Conservation (phyloP, 768 basidiomycete species). For the Dictyophora rubrovolvata region DNA sequence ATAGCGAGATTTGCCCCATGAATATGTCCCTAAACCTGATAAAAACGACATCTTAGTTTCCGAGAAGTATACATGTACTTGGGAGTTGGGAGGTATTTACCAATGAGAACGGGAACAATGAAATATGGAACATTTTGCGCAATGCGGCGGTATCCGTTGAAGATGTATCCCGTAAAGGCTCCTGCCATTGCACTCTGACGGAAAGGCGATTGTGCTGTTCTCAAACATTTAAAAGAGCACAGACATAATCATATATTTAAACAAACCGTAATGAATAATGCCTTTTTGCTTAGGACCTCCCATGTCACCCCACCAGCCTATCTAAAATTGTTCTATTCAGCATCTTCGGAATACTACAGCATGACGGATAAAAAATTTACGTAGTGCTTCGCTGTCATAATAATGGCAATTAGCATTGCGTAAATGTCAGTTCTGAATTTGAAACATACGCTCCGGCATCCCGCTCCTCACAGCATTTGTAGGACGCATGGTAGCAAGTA, state of each 20-base stretch:
- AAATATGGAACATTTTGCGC: conserved; percentile 70
- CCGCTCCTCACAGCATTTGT: conserved; percentile 51
- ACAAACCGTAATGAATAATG: conserved; percentile 73
- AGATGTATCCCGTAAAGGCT: conserved; percentile 63
- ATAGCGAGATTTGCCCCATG: conserved; percentile 67
- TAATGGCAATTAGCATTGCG: neutral
- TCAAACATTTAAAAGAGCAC: neutral
- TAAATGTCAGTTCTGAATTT: neutral
- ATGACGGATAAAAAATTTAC: conserved; percentile 40
- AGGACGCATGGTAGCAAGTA: conserved; percentile 45
- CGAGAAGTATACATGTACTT: neutral
- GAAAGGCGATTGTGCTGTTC: conserved; percentile 71
- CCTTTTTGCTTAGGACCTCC: conserved; percentile 65
- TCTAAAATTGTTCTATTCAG: conserved; percentile 31
- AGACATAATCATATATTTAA: neutral
- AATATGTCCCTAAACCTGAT: conserved; percentile 69
- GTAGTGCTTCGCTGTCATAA: conserved; percentile 58
- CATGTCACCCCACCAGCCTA: conserved; percentile 85
- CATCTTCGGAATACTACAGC: neutral
- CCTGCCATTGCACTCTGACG: conserved; percentile 65
- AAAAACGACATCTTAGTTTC: neutral
- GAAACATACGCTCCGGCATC: conserved; percentile 73
- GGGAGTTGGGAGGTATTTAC: conserved; percentile 37
- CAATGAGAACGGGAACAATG: conserved; percentile 62
- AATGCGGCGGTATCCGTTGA: conserved; percentile 78